Percentiles rank a stretch among this genome's conserved stretches.
phyloP scores from a whole-genome alignment of 1,284 basidiomycete species.

The Tilletia walkeri region DNA sequence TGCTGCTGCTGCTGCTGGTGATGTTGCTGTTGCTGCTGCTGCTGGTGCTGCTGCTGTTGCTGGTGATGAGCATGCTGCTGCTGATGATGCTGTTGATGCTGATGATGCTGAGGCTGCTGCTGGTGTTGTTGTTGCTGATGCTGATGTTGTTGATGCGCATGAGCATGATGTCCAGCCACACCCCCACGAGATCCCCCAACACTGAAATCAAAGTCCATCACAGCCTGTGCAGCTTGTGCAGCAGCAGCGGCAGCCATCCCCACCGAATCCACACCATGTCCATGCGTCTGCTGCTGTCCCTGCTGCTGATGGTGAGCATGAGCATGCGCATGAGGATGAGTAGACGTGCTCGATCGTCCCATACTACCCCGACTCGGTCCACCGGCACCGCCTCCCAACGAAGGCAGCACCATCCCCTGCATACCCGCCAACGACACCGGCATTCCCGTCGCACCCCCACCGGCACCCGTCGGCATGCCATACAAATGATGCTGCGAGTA shows the following conservation, averaged over 20 bases:
- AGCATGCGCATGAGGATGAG: not conserved
- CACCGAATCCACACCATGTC: not conserved
- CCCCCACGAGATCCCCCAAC: not conserved
- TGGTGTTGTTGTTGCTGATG: not conserved
- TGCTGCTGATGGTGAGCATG: constrained; percentile 8
- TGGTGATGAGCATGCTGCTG: not conserved
- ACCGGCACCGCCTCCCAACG: too few relatives aligned
- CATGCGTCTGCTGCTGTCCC: not conserved
- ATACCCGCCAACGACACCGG: constrained; percentile 6
- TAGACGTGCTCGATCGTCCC: too few relatives aligned
- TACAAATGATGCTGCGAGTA: constrained; percentile 11
- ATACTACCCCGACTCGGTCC: too few relatives aligned
- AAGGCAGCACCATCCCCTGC: not conserved
- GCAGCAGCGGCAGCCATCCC: constrained; percentile 10
- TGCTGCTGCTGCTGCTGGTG: not conserved
- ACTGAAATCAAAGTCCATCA: constrained; percentile 8
- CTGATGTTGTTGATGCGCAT: not conserved
- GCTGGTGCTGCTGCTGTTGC: constrained; percentile 1
- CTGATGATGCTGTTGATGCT: not conserved
- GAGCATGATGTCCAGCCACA: too few relatives aligned
- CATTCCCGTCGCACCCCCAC: not conserved
- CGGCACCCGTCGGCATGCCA: not conserved
- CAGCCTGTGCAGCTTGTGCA: constrained; percentile 1
- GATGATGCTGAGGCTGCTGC: not conserved
- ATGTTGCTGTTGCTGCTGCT: not conserved